Base-by-base conservation (phyloP, 106 monocot species). In the Dendrobium officinale region DNA sequence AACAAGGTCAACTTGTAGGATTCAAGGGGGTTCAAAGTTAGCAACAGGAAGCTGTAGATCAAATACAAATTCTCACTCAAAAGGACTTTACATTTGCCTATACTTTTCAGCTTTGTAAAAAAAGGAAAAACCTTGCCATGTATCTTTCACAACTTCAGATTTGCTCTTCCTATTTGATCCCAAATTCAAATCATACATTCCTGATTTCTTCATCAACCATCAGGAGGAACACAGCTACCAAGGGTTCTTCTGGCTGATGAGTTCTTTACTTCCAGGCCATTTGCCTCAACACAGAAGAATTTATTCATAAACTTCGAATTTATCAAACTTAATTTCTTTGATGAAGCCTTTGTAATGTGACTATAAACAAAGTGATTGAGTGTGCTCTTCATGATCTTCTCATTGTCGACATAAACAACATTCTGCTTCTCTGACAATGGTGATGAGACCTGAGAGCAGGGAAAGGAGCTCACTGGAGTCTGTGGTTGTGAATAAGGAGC, bases 401-500 rank as follows among this genome's bases (percentile, higher is more conserved):
- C 64, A 22, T 37, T 70, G 37, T 70, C 70, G 13, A 70, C 43
- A 19, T 15, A 44, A 18, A 13, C 18, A 51, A 18, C 76, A 11
- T 76, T 76, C 24, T 51, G 76, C 45, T 49, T 76, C 76, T 49
- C 76, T 3, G 76, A 76, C 45, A 47, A 17, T 15, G 49, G 76
- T 9, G 51, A 76, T 6, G 76, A 76, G 49, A 49, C 18, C 76
- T 51, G 76, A 1, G 76, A 76, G 49, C 49, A 76, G 6, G 76
- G 47, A n/a, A 76, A 76, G 4, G 76, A 13, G 26, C 76, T 76
- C 9, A 26, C 48, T 0, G 76, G 76, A 76, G 76, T 76, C 11
- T 49, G 76, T 11, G 76, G 76, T 4, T 76, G n/a, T 3, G 76
- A 76, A 76, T 6, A 76, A 76, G 11, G 18, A 4, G 48, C 20